Evolutionary conservation across 2,329 filamentous ascomycete species (phyloP).

Genomic region (Neoascochyta sp.): DNA sequence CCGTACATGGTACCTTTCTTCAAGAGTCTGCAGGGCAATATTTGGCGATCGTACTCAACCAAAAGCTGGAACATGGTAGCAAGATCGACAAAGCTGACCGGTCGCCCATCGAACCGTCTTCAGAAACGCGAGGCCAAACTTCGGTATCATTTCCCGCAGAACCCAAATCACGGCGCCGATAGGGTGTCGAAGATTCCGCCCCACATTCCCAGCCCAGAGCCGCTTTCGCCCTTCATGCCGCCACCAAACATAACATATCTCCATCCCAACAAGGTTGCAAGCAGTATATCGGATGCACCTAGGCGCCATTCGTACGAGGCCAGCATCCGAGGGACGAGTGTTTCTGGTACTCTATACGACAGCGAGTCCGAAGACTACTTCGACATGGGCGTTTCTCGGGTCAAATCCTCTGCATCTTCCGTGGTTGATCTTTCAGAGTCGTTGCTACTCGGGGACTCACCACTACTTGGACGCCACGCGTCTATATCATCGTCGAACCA

Average conservation of each 20-base stretch:
- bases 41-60: slow-evolving; percentile 13
- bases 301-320: too few relatives aligned
- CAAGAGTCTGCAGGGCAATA: slow-evolving; percentile 14
- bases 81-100: not conserved
- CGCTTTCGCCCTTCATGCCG: slow-evolving; percentile 6
- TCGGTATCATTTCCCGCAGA: slow-evolving; percentile 4
- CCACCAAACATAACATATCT: too few relatives aligned
- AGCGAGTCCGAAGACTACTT: slow-evolving; percentile 2
- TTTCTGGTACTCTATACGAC: slow-evolving; percentile 2
- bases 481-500: too few relatives aligned
- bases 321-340: not conserved
- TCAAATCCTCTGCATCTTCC: too few relatives aligned
- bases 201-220: slow-evolving; percentile 5
- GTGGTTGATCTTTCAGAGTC: too few relatives aligned
- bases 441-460: too few relatives aligned
- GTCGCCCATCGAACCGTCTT: slow-evolving; percentile 2
- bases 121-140: slow-evolving; percentile 5
- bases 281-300: too few relatives aligned
- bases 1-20: slow-evolving; percentile 34
- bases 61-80: slow-evolving; percentile 10
- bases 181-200: slow-evolving; percentile 7
- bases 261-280: too few relatives aligned
- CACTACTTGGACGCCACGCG: too few relatives aligned
- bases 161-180: slow-evolving; percentile 3
- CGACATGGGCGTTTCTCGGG: too few relatives aligned